These are phyloP conservation scores for Spiraea crenata DNA, from an alignment of 331 rosid species.

Conservation along the genomic window DNA sequence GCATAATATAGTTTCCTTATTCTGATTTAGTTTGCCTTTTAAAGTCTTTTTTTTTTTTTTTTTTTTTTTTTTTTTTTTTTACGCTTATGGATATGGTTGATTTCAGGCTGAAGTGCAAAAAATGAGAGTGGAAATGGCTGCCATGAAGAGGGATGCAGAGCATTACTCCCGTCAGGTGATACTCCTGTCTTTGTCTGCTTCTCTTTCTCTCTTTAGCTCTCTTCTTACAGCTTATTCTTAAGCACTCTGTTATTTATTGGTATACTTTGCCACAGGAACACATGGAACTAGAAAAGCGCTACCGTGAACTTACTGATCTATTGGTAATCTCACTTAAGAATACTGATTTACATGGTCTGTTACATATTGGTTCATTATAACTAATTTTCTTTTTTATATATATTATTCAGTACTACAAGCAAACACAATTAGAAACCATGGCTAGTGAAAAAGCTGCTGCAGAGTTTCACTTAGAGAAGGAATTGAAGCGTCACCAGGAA, in stretches of 20 bases:
- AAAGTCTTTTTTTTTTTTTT: conserved; percentile 13
- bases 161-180: conserved; percentile 97
- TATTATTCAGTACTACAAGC: conserved; percentile 84
- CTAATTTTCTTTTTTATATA: conserved; percentile 4
- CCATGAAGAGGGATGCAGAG: conserved; percentile 99
- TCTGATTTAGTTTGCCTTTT: conserved; percentile 12
- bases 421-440: conserved; percentile 96
- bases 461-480: conserved; percentile 95
- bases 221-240: background rate
- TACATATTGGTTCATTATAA: background rate
- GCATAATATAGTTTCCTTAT: conserved; percentile 9
- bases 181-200: background rate
- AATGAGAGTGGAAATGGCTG: conserved; percentile 98
- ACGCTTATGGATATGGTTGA: conserved; percentile 24
- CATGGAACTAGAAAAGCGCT: conserved; percentile 94
- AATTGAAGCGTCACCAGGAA: conserved; percentile 79
- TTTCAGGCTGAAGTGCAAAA: conserved; percentile 86
- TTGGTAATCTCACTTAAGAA: conserved; percentile 54
- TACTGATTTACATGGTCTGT: conserved; percentile 15
- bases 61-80: conserved; percentile 6
- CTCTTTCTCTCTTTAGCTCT: background rate
- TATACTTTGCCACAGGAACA: conserved; percentile 68
- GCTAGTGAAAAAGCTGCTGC: conserved; percentile 95
- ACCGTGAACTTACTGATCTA: conserved; percentile 94
- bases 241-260: conserved; percentile 5